Evolutionary conservation across 73 alveolate genomes (phyloP).

Genomic region (Tetrahymena thermophila): DNA sequence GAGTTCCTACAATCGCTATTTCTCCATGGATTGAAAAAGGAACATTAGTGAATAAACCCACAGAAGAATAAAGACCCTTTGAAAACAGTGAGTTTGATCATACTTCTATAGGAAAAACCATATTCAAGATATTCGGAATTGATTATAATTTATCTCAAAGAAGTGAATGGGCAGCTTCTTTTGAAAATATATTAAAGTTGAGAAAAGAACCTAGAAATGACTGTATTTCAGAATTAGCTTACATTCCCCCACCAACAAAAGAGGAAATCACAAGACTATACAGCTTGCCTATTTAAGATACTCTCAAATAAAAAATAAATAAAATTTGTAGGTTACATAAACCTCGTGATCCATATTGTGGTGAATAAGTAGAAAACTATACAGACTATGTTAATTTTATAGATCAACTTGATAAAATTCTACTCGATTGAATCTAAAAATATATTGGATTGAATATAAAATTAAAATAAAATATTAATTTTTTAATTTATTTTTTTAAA

Average conservation of each 20-base stretch:
- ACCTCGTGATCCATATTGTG: neutral
- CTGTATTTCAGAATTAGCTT: neutral
- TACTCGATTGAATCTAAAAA: neutral
- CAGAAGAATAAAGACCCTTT: neutral
- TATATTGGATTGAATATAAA: neutral
- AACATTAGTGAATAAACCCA: neutral
- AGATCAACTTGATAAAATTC: neutral
- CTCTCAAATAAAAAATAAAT: neutral
- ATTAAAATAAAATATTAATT: no score
- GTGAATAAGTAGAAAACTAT: neutral
- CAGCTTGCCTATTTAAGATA: neutral
- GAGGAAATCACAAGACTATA: neutral
- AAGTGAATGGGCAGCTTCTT: constrained; percentile 4
- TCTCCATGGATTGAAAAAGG: neutral
- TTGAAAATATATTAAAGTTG: neutral
- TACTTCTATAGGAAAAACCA: neutral
- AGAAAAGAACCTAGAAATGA: neutral
- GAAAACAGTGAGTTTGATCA: neutral
- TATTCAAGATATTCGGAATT: neutral
- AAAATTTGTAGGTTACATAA: neutral
- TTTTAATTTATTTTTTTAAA: no score
- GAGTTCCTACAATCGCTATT: neutral
- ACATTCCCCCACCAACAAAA: constrained; percentile 6
- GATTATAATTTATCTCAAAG: neutral
- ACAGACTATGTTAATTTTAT: neutral